Percentiles rank a stretch among this genome's conserved stretches.
phyloP scores from a whole-genome alignment of 2,329 filamentous ascomycete genomes.

The Coleophoma cylindrospora region DNA sequence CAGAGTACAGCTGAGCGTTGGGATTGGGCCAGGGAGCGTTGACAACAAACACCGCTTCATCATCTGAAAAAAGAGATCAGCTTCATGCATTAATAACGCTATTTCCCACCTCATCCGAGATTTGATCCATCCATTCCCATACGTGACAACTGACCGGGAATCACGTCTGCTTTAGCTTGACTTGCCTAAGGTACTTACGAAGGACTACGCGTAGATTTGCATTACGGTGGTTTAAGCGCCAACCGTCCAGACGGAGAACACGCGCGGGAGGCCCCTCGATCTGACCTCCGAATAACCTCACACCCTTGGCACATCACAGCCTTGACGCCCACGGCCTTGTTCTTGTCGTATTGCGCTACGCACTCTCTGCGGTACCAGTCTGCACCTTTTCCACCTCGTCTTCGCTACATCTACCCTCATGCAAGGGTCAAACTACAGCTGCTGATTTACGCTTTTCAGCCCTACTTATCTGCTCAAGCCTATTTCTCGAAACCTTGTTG shows the following conservation, averaged over 20 bases:
- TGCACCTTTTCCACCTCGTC: background rate
- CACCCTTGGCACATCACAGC: conserved; percentile 7
- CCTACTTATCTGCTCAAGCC: conserved; percentile 1
- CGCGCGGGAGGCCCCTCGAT: conserved; percentile 7
- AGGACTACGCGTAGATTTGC: background rate
- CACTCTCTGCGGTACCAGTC: background rate
- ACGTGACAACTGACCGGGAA: too few species aligned
- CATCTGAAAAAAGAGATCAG: too few species aligned
- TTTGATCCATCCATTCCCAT: too few species aligned
- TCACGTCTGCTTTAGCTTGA: too few species aligned
- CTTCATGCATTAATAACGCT: too few species aligned
- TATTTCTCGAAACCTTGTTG: conserved; percentile 7
- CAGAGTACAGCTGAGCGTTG: too few species aligned
- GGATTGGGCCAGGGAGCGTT: too few species aligned
- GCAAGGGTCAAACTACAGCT: conserved; percentile 8
- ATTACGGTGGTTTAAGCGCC: conserved; percentile 11
- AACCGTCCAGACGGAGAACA: conserved; percentile 2
- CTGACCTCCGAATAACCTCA: conserved; percentile 21
- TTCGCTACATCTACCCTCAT: conserved; percentile 7
- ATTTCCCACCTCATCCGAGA: too few species aligned
- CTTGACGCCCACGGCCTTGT: background rate
- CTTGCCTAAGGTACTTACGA: too few species aligned
- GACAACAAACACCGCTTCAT: too few species aligned
- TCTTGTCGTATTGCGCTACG: background rate
- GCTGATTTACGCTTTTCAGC: conserved; percentile 14